A percentile compares a stretch with the other conserved stretches of the same genome.
Conservation (phyloP, 2,329 filamentous ascomycete genomes). For the Coniochaeta sp. region DNA sequence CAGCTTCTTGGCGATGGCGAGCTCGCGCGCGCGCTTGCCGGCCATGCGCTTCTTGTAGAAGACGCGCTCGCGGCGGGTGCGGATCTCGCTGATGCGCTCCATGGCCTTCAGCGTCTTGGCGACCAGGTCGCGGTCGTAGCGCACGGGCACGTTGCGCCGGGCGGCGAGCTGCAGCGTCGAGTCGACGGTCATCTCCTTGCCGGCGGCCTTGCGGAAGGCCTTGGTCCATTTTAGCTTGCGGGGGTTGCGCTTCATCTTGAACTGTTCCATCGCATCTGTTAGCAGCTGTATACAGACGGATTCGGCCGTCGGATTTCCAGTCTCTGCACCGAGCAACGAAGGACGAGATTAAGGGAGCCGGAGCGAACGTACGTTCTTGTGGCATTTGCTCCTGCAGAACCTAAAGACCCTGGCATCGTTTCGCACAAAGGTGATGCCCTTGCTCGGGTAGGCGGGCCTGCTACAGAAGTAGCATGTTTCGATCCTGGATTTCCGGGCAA, state of each 20-base stretch:
- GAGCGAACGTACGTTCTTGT: conserved; percentile 35
- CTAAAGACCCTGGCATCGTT: conserved; percentile 47
- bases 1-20: conserved; percentile 75
- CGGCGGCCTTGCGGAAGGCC: conserved; percentile 75
- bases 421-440: conserved; percentile 46
- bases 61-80: conserved; percentile 72
- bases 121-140: conserved; percentile 91
- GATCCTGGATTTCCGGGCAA: conserved; percentile 28
- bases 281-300: background rate
- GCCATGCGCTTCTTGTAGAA: conserved; percentile 94
- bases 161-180: conserved; percentile 87
- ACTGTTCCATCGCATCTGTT: conserved; percentile 31
- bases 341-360: too few species aligned
- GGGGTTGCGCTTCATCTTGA: conserved; percentile 98
- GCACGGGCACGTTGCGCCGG: conserved; percentile 86
- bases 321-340: too few species aligned
- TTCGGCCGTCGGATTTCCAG: too few species aligned
- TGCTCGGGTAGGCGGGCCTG: conserved; percentile 49
- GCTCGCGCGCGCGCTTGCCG: conserved; percentile 77
- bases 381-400: conserved; percentile 55
- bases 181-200: conserved; percentile 89
- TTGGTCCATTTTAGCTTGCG: conserved; percentile 98
- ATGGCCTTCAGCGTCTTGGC: conserved; percentile 85
- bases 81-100: conserved; percentile 82
- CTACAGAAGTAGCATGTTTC: conserved; percentile 69